These are phyloP conservation scores for Oryza coarctata DNA, from an alignment of 176 grass and related monocot species.

Conservation along the genomic window DNA sequence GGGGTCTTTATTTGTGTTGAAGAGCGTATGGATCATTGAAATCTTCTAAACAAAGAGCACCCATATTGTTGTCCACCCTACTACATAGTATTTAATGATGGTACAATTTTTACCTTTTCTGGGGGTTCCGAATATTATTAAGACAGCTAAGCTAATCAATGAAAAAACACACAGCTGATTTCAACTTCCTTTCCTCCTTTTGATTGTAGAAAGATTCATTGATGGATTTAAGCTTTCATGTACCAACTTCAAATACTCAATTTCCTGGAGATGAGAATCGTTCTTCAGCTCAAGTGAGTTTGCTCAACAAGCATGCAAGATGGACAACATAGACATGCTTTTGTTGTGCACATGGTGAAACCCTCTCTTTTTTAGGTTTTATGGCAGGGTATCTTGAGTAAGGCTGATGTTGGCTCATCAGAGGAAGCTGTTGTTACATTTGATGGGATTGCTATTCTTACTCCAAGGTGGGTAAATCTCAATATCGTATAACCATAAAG, in stretches of 20 bases:
- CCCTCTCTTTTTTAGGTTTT: constrained; percentile 67
- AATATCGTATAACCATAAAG: not conserved
- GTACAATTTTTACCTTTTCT: not conserved
- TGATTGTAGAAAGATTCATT: constrained; percentile 79
- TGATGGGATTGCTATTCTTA: constrained; percentile 96
- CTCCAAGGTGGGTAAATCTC: constrained; percentile 69
- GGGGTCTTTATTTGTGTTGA: not conserved
- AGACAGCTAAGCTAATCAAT: not conserved
- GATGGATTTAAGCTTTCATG: constrained; percentile 96
- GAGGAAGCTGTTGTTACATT: constrained; percentile 83
- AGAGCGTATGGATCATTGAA: not conserved
- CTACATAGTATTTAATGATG: not conserved
- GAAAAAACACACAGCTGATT: not conserved
- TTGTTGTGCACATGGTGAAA: not conserved
- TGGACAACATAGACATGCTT: not conserved
- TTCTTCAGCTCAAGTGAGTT: constrained; percentile 75
- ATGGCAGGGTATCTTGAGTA: constrained; percentile 51
- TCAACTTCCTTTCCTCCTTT: constrained; percentile 20
- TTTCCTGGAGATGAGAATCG: constrained; percentile 77
- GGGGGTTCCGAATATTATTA: not conserved
- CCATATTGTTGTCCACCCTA: not conserved
- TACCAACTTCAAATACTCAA: constrained; percentile 74
- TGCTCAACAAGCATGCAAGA: not conserved
- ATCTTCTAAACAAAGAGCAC: not conserved
- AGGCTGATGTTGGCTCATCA: constrained; percentile 73